A percentile compares a stretch with the other conserved stretches of the same genome.
Conservation (phyloP, 768 basidiomycete species). For the Tricholoma furcatifolium region DNA sequence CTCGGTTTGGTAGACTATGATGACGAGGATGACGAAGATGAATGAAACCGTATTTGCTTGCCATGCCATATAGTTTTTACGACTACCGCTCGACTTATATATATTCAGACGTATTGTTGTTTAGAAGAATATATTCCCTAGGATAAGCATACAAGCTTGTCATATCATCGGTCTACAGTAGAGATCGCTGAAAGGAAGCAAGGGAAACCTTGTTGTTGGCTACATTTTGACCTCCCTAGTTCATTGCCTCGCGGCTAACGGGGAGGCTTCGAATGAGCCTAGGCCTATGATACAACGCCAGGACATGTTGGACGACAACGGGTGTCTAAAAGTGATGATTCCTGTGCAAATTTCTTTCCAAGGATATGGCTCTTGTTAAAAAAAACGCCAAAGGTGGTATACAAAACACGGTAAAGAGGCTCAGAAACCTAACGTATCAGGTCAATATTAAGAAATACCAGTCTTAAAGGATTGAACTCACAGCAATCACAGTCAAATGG, state of each 20-base stretch:
- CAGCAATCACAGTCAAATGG: conserved; percentile 91
- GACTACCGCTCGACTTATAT: too few relatives aligned
- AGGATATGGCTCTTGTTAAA: background rate
- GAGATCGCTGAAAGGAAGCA: conserved; percentile 4
- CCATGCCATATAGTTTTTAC: too few relatives aligned
- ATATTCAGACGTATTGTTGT: too few relatives aligned
- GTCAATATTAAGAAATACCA: background rate
- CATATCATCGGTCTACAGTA: conserved; percentile 4
- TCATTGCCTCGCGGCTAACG: conserved; percentile 37
- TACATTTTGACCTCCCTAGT: conserved; percentile 60
- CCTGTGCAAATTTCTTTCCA: too few relatives aligned
- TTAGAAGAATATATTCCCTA: background rate
- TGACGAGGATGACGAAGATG: conserved; percentile 52
- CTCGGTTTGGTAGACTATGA: conserved; percentile 52
- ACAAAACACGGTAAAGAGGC: background rate
- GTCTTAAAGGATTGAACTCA: conserved; percentile 34
- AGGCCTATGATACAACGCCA: conserved; percentile 8
- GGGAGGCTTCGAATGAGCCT: conserved; percentile 63
- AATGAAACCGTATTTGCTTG: too few relatives aligned
- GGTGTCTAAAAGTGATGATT: background rate
- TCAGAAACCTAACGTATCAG: conserved; percentile 22
- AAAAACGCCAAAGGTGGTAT: background rate
- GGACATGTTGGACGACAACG: conserved; percentile 16
- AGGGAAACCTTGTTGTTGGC: conserved; percentile 45
- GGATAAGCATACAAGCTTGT: background rate